A percentile compares a stretch with the other conserved stretches of the same genome.
These are phyloP conservation scores for Pseudogymnoascus sp. DNA, from an alignment of 2,329 filamentous ascomycete genomes.

Conservation along the genomic window DNA sequence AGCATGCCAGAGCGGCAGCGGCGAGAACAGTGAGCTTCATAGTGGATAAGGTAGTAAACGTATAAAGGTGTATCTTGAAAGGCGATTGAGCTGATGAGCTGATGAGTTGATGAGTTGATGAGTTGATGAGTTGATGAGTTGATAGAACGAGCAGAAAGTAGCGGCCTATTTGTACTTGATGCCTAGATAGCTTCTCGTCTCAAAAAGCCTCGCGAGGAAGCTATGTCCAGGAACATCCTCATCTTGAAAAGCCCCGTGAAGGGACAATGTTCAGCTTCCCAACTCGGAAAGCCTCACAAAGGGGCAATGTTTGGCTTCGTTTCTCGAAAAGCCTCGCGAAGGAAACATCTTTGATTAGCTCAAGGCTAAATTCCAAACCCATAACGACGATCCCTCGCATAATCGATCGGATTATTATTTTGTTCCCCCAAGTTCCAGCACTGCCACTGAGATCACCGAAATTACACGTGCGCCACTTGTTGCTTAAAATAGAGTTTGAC, in stretches of 20 bases:
- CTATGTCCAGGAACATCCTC: background rate
- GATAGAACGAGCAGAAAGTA: background rate
- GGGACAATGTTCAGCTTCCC: background rate
- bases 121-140: background rate
- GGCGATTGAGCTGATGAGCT: background rate
- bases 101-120: background rate
- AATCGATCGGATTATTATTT: background rate
- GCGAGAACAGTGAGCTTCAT: constrained; percentile 1
- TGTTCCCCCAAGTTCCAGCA: background rate
- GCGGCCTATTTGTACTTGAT: background rate
- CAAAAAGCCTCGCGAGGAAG: background rate
- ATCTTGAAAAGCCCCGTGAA: background rate
- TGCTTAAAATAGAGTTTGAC: constrained; percentile 3
- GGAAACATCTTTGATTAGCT: background rate
- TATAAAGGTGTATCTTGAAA: background rate
- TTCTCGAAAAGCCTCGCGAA: background rate
- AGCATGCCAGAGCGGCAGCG: background rate
- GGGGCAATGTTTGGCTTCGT: background rate
- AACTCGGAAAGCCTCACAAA: background rate
- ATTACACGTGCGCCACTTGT: background rate
- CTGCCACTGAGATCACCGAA: background rate
- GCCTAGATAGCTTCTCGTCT: background rate
- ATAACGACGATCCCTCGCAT: background rate
- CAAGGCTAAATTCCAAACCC: background rate
- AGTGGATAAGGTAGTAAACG: background rate